phyloP scores from a whole-genome alignment of 106 monocot species.

The Allium sativum region DNA sequence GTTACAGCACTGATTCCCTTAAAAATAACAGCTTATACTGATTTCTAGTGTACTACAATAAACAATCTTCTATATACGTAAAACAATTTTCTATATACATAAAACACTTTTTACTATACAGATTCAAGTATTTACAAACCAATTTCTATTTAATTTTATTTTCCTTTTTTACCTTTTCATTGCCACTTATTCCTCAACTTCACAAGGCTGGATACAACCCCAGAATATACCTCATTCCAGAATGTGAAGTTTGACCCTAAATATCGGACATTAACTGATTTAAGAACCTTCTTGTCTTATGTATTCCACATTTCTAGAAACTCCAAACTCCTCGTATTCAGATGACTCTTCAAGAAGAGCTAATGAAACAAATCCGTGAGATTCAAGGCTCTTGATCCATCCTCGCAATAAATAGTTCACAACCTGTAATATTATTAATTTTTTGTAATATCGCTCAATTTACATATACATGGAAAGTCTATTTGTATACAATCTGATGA shows the following conservation, averaged over 20 bases:
- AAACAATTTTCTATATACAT: too few species aligned
- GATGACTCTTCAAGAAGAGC: slow-evolving; percentile 62
- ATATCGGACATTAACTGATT: slow-evolving; percentile 47
- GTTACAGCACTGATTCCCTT: too few species aligned
- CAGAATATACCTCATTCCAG: slow-evolving; percentile 45
- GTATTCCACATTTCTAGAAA: slow-evolving; percentile 62
- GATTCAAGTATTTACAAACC: too few species aligned
- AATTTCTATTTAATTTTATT: too few species aligned
- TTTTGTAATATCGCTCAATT: too few species aligned
- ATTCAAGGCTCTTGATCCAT: slow-evolving; percentile 86
- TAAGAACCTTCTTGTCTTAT: slow-evolving; percentile 54
- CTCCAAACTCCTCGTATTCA: slow-evolving; percentile 18
- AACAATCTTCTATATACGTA: too few species aligned
- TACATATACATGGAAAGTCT: too few species aligned
- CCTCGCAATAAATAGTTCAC: slow-evolving; percentile 83
- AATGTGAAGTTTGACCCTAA: slow-evolving; percentile 53
- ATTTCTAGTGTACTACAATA: too few species aligned
- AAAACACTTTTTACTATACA: too few species aligned
- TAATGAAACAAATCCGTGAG: slow-evolving; percentile 34
- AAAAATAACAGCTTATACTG: too few species aligned
- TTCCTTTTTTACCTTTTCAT: too few species aligned
- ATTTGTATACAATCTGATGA: too few species aligned
- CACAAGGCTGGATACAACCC: slow-evolving; percentile 18
- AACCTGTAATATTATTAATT: slow-evolving; percentile 48
- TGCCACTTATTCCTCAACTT: neutral